Conservation (phyloP, 768 basidiomycete species). For the Agaricus bisporus region DNA sequence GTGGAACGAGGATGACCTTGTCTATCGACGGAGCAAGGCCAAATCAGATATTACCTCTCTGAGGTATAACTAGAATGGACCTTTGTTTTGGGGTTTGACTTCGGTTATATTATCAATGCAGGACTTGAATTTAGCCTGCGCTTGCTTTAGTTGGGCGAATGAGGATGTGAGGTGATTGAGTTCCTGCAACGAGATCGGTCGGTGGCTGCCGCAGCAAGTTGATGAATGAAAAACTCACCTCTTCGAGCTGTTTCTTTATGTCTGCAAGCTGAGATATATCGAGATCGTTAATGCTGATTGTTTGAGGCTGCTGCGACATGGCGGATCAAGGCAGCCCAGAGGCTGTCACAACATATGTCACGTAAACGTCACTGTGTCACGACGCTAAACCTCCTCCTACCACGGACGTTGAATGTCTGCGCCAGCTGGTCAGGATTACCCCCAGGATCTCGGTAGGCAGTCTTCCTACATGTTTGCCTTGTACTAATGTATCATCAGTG, state of each 20-base stretch:
- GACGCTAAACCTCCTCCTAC: conserved; percentile 11
- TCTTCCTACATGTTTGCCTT: not conserved
- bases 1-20: conserved; percentile 84
- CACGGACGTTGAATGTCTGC: conserved; percentile 7
- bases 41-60: not conserved
- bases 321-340: conserved; percentile 7
- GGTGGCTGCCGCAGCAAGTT: not conserved
- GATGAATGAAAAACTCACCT: conserved; percentile 41
- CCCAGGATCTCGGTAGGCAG: conserved; percentile 10
- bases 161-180: conserved; percentile 87
- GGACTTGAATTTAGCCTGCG: conserved; percentile 85
- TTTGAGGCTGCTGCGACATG: conserved; percentile 37
- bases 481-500: conserved; percentile 36
- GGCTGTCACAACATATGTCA: conserved; percentile 6
- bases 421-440: not conserved
- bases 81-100: conserved; percentile 63
- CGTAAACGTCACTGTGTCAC: not conserved
- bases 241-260: conserved; percentile 88
- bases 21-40: conserved; percentile 33
- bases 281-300: conserved; percentile 77
- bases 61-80: conserved; percentile 23
- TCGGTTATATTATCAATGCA: conserved; percentile 80
- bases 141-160: conserved; percentile 88
- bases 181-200: conserved; percentile 50
- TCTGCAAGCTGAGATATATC: conserved; percentile 83